Evolutionary conservation across 805 yeast genomes (phyloP).

Genomic region (Metschnikowia bowlesiae): DNA sequence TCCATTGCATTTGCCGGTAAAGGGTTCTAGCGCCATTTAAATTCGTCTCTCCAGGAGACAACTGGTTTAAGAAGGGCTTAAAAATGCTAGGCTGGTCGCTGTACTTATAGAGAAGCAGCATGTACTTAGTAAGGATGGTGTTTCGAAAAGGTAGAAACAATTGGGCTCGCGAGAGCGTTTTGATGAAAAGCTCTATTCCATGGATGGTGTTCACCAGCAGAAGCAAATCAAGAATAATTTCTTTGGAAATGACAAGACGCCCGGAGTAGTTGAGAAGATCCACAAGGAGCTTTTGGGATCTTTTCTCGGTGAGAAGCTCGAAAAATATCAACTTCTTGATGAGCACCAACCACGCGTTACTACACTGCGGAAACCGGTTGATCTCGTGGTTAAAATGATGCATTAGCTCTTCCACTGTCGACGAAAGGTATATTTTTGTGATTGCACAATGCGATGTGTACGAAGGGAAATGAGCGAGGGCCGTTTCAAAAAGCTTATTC

Average conservation of each 20-base stretch:
- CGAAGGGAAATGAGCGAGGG: constrained; percentile 22
- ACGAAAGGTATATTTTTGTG: constrained; percentile 25
- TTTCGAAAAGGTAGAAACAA: constrained; percentile 15
- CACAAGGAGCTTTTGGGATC: constrained; percentile 25
- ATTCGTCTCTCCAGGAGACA: constrained; percentile 9
- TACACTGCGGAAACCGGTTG: constrained; percentile 19
- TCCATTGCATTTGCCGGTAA: constrained; percentile 20
- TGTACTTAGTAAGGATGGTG: constrained; percentile 26
- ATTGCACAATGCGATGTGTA: constrained; percentile 22
- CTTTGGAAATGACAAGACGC: constrained; percentile 28
- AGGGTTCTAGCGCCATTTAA: constrained; percentile 25
- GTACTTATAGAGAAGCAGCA: constrained; percentile 16
- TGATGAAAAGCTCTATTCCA: constrained; percentile 21
- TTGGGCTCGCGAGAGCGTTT: constrained; percentile 8
- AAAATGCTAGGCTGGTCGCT: constrained; percentile 11
- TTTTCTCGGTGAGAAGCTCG: constrained; percentile 26
- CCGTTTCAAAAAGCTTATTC: constrained; percentile 22
- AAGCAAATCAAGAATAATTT: constrained; percentile 26
- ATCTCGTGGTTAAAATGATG: constrained; percentile 31
- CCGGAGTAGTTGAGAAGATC: constrained; percentile 23
- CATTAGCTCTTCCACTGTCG: constrained; percentile 32
- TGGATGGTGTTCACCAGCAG: constrained; percentile 26
- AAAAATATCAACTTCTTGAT: constrained; percentile 29
- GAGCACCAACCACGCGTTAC: constrained; percentile 34
- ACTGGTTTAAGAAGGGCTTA: constrained; percentile 13